Base-by-base conservation (phyloP, 2,329 filamentous ascomycete species). In the Trichophaea hybrida region DNA sequence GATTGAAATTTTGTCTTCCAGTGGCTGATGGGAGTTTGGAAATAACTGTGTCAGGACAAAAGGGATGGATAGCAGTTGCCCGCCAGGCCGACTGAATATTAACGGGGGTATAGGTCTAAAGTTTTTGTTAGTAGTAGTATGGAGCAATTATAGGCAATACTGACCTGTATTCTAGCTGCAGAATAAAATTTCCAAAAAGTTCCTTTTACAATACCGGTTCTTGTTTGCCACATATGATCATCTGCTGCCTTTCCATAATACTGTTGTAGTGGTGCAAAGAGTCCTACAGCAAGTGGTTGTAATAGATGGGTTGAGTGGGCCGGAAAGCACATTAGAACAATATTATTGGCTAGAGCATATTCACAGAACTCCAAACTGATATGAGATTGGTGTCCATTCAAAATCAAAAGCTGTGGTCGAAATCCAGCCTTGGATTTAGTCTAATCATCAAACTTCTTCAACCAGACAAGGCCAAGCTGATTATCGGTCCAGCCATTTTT, bases 321-420 rank as follows among this genome's bases (percentile, higher is more conserved):
- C n/a, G 57, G 51, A 33, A 66, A 51, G 24, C 55, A 64, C 44
- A 66, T 44, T 5, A 59, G 57, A 32, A 64, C 38, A 55, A 67
- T 67, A n/a, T 65, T 56, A 40, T 61, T 24, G n/a, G 6, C 17
- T 32, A 59, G 10, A 43, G 33, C 57, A 51, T 52, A 66, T 2
- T 49, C 10, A 35, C 59, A 43, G 54, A 62, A 57, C 13, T 50
- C 35, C 17, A 31, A 52, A 15, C 33, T 57, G 54, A 66, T 44
- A 57, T 67, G 61, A 6, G 38, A 62, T 8, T 17, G 40, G 65
- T 66, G 53, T 12, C 64, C 61, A 50, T 67, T 57, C 7, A 64
- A 32, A 38, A 64, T 53, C 5, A 67, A 50, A 12, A 67, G 49
- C 12, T 53, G 43, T 10, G 56, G 58, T 38, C 10, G 13, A 17